Conservation (phyloP, 202 grass and related monocot species). For the Saccharum hybrid region DNA sequence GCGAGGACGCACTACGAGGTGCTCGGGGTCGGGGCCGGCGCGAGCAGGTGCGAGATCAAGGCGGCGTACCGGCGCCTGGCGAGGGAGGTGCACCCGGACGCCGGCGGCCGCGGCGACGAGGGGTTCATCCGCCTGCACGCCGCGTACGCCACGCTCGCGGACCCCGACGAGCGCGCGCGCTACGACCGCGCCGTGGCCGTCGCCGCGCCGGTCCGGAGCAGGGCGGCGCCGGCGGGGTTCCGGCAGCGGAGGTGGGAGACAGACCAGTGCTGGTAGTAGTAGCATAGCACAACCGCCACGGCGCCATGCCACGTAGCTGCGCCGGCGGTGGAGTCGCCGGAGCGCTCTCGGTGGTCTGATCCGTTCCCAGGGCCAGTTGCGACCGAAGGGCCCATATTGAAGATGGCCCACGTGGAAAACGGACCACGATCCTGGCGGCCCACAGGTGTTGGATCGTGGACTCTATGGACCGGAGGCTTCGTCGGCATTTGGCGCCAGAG, state of each 20-base stretch:
- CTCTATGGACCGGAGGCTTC: not conserved
- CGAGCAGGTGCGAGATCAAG: conserved; percentile 70
- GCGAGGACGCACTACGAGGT: conserved; percentile 75
- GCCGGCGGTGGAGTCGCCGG: not conserved
- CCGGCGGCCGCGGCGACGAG: conserved; percentile 29
- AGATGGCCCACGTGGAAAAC: no score
- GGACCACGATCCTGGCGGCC: no score
- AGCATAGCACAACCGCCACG: not conserved
- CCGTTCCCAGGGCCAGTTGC: not conserved
- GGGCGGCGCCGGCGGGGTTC: not conserved
- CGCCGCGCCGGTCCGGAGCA: not conserved
- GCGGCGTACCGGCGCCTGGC: conserved; percentile 73
- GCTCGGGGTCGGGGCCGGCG: conserved; percentile 55
- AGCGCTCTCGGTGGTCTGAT: not conserved
- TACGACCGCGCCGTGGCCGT: conserved; percentile 59
- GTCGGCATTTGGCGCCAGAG: not conserved
- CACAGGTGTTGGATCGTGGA: not conserved
- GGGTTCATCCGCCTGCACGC: conserved; percentile 74
- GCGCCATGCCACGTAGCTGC: not conserved
- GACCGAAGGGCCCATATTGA: not conserved
- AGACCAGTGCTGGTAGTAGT: conserved; percentile 78
- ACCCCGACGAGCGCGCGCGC: conserved; percentile 64
- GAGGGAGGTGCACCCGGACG: conserved; percentile 80
- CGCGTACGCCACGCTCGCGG: conserved; percentile 75
- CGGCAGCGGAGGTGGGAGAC: conserved; percentile 74